Evolutionary conservation across 2,329 filamentous ascomycete species (phyloP).

Genomic region (Grosmannia huntii): DNA sequence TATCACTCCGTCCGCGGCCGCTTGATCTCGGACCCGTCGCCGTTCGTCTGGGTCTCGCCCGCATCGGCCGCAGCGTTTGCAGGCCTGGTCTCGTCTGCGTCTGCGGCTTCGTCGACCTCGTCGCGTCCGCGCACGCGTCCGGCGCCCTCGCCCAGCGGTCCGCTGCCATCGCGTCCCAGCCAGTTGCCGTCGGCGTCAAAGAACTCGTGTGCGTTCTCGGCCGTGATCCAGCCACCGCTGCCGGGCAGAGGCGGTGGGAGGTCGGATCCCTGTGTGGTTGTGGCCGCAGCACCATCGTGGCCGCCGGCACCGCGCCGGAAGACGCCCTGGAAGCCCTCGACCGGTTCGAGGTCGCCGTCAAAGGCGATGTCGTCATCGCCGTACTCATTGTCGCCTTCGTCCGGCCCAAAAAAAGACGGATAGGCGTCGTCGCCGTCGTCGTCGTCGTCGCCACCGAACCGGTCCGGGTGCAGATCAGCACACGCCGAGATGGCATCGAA

Average conservation of each 20-base stretch:
- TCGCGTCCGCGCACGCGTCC: slow-evolving; percentile 42
- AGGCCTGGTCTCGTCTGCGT: slow-evolving; percentile 1
- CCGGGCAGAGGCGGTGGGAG: slow-evolving; percentile 58
- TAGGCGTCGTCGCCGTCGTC: slow-evolving; percentile 40
- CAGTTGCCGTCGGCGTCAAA: slow-evolving; percentile 74
- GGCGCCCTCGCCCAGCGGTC: slow-evolving; percentile 48
- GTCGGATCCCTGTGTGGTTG: slow-evolving; percentile 25
- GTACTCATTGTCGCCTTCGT: slow-evolving; percentile 40
- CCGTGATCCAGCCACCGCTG: slow-evolving; percentile 76
- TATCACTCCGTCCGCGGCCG: slow-evolving; percentile 30
- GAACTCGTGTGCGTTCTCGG: slow-evolving; percentile 77
- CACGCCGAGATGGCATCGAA: slow-evolving; percentile 62
- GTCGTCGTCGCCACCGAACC: slow-evolving; percentile 38
- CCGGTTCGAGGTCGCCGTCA: slow-evolving; percentile 37
- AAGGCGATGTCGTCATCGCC: slow-evolving; percentile 41
- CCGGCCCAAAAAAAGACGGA: slow-evolving; percentile 42
- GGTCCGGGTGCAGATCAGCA: slow-evolving; percentile 65
- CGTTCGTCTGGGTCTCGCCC: slow-evolving; percentile 16
- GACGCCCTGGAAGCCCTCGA: slow-evolving; percentile 48
- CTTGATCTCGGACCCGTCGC: slow-evolving; percentile 31
- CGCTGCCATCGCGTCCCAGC: slow-evolving; percentile 39
- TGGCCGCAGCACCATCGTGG: slow-evolving; percentile 14
- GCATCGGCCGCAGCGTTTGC: background rate
- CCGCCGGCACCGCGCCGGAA: slow-evolving; percentile 24
- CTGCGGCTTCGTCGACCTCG: slow-evolving; percentile 32